These are phyloP conservation scores for Pseudocercospora eumusae DNA, from an alignment of 2,329 filamentous ascomycete species.

Conservation along the genomic window DNA sequence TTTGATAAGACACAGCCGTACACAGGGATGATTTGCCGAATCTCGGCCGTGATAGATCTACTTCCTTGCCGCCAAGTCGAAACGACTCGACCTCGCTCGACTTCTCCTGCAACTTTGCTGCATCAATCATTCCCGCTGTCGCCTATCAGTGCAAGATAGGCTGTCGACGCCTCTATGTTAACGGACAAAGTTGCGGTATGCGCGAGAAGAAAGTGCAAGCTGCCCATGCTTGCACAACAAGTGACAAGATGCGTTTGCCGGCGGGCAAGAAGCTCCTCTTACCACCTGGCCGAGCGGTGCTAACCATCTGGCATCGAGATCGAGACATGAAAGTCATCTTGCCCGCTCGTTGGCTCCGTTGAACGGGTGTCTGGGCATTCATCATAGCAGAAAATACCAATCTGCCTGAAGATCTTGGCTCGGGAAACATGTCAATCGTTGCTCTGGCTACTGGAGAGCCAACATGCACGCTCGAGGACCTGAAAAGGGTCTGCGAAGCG, in stretches of 20 bases:
- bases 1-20: slow-evolving; percentile 1
- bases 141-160: not conserved
- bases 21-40: not conserved
- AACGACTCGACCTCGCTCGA: not conserved
- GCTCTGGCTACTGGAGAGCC: slow-evolving; percentile 34
- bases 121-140: not conserved
- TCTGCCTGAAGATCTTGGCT: not conserved
- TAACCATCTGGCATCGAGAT: not conserved
- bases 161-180: not conserved
- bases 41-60: not conserved
- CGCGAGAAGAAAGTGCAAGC: not conserved
- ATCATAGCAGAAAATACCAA: not conserved
- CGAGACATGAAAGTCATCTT: not conserved
- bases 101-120: not conserved
- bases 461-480: slow-evolving; percentile 33
- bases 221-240: not conserved
- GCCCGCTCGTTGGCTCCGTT: not conserved
- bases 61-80: not conserved
- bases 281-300: slow-evolving; percentile 2
- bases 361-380: not conserved
- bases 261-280: slow-evolving; percentile 4
- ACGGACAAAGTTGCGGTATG: not conserved
- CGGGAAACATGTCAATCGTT: slow-evolving; percentile 34
- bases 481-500: slow-evolving; percentile 27
- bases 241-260: not conserved